Base-by-base conservation (phyloP, 805 yeast genomes). In the Barnettozyma californica region DNA sequence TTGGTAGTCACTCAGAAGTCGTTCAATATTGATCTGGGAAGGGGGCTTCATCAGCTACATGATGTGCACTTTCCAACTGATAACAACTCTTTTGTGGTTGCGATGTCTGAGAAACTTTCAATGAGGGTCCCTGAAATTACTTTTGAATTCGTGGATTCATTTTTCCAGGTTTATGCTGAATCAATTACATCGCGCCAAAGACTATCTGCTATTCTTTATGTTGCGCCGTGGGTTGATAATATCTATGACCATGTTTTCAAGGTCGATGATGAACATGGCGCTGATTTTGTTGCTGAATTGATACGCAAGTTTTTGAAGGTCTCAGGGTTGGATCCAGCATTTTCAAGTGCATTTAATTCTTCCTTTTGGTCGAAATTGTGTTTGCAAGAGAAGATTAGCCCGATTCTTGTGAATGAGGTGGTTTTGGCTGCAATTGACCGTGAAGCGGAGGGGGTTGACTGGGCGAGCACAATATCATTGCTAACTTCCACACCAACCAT, bases 201-300 rank as follows among this genome's bases (percentile, higher is more conserved):
- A 11, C 45, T 58, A n/a, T 50, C 64, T 14, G 56, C 64, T 4
- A 53, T 62, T 18, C 59, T 75, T 45, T 81, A 81, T 58, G 68
- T 82, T 10, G 70, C 85, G 0, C 91, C 94, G 2, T 89, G 96
- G 95, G 71, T 85, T 14, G 75, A 75, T 21, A 84, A 87, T 56
- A 70, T 87, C 21, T 78, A 80, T 60, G 70, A 72, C 13, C 64
- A 79, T 54, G 81, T 87, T 8, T 83, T 72, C 57, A 57, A 75
- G 38, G 70, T 69, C 16, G 80, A 77, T 55, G 80, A 78, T 25
- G 76, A 74, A 27, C 70, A 68, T 48, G 94, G 95, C 0, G 73
- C 78, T 1, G 84, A 78, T 45, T 70, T 77, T 47, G 75, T 84
- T 6, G 75, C 84, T 1, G 80, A 76, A 41, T 65, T 87, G 10